Evolutionary conservation across 176 grass and related monocot species (phyloP).

Genomic region (barley (Hordeum vulgare)): DNA sequence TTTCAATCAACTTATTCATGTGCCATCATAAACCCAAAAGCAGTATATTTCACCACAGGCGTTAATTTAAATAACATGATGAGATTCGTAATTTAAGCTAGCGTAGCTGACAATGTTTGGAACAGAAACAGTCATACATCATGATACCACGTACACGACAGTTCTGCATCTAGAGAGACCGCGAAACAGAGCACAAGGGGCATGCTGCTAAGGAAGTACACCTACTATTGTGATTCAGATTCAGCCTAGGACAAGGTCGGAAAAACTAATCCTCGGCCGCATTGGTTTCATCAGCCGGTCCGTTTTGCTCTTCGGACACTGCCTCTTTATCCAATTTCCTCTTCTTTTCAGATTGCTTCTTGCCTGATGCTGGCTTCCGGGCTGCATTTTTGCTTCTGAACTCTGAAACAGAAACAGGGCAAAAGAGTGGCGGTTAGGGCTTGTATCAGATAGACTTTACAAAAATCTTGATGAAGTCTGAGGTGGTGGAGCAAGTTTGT

Average conservation of each 20-base stretch:
- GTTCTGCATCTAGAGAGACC: neutral
- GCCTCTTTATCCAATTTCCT: constrained; percentile 42
- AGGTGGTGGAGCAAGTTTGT: neutral
- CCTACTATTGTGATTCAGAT: neutral
- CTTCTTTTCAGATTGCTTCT: constrained; percentile 56
- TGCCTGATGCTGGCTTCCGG: constrained; percentile 29
- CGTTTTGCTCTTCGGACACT: constrained; percentile 2
- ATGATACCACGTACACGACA: neutral
- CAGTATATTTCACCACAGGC: neutral
- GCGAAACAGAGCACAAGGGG: neutral
- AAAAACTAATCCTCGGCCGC: neutral
- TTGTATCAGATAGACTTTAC: neutral
- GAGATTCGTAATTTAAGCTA: neutral
- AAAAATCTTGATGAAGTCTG: neutral
- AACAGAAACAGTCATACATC: neutral
- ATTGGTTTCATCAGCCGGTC: constrained; percentile 3
- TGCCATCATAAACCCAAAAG: neutral
- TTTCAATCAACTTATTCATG: neutral
- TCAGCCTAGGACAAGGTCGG: neutral
- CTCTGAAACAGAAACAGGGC: constrained; percentile 26
- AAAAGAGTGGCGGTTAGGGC: neutral
- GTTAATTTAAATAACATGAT: neutral
- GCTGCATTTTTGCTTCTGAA: constrained; percentile 64
- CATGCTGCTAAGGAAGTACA: neutral
- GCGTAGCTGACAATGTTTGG: neutral